Percentiles rank a stretch among this genome's conserved stretches.
phyloP scores from a whole-genome alignment of 1,139 yeast genomes.

The Chernovozyma aurita region DNA sequence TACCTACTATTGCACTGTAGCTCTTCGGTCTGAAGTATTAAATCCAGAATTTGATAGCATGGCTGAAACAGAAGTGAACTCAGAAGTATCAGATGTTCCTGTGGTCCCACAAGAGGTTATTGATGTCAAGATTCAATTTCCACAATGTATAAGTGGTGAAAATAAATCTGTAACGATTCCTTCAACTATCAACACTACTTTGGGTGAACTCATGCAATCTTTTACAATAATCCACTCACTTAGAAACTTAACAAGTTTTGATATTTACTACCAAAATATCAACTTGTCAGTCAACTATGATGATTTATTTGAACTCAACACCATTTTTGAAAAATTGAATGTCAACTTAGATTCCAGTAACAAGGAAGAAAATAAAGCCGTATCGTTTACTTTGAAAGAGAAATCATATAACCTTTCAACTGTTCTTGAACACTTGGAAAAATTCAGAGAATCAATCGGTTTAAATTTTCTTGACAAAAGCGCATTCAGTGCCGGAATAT shows the following conservation, averaged over 20 bases:
- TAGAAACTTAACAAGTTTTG: constrained; percentile 59
- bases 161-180: constrained; percentile 30
- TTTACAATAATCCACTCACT: constrained; percentile 52
- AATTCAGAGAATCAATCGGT: constrained; percentile 43
- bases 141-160: constrained; percentile 20
- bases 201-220: constrained; percentile 58
- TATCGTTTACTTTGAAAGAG: constrained; percentile 22
- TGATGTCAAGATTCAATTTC: constrained; percentile 29
- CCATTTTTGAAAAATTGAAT: constrained; percentile 22
- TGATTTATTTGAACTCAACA: constrained; percentile 30
- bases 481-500: constrained; percentile 20
- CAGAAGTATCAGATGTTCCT: neutral
- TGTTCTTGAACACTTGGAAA: constrained; percentile 36
- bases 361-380: neutral
- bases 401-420: constrained; percentile 36
- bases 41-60: neutral
- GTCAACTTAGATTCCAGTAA: constrained; percentile 12
- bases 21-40: neutral
- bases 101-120: constrained; percentile 17
- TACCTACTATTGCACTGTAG: too few species aligned
- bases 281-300: constrained; percentile 29
- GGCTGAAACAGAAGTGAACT: neutral
- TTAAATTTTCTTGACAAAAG: constrained; percentile 38
- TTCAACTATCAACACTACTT: constrained; percentile 21
- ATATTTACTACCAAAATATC: constrained; percentile 36